Evolutionary conservation across 2,329 filamentous ascomycete genomes (phyloP).

Genomic region (Diplodia corticola): DNA sequence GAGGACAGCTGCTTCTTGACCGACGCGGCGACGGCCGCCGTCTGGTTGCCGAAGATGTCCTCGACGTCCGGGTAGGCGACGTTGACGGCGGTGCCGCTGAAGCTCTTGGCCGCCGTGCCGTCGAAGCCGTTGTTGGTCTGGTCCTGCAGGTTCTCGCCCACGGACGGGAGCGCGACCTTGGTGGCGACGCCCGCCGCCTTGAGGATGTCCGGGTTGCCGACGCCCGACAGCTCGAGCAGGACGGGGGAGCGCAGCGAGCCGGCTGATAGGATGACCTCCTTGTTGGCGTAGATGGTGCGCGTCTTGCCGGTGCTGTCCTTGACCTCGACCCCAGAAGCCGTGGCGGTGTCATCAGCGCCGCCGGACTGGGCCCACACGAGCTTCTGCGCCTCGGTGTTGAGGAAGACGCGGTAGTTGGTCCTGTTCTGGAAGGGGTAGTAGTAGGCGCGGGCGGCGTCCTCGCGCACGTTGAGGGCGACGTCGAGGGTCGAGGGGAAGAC

Average conservation of each 20-base stretch:
- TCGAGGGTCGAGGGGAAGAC: slow-evolving; percentile 48
- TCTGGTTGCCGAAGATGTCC: slow-evolving; percentile 38
- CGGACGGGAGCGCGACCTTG: slow-evolving; percentile 32
- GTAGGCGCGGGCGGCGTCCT: slow-evolving; percentile 51
- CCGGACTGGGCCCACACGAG: slow-evolving; percentile 39
- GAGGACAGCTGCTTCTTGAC: slow-evolving; percentile 19
- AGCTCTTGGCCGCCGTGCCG: slow-evolving; percentile 35
- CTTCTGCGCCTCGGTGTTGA: slow-evolving; percentile 45
- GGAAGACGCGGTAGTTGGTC: slow-evolving; percentile 46
- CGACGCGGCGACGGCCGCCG: slow-evolving; percentile 28
- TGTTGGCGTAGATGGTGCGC: slow-evolving; percentile 27
- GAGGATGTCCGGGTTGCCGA: slow-evolving; percentile 12
- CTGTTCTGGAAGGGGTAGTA: slow-evolving; percentile 45
- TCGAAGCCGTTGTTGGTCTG: slow-evolving; percentile 34
- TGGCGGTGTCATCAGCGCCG: slow-evolving; percentile 25
- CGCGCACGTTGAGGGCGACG: slow-evolving; percentile 39
- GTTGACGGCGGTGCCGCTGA: slow-evolving; percentile 42
- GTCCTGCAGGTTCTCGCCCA: slow-evolving; percentile 42
- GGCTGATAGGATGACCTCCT: slow-evolving; percentile 40
- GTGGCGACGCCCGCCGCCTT: slow-evolving; percentile 23
- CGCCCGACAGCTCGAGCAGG: slow-evolving; percentile 38
- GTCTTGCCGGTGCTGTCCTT: slow-evolving; percentile 27
- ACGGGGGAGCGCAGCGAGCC: slow-evolving; percentile 38
- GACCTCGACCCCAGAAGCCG: slow-evolving; percentile 33
- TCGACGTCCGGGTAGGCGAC: slow-evolving; percentile 38